Evolutionary conservation across 2,329 filamentous ascomycete species (phyloP).

Genomic region (Didymella arachidicola): DNA sequence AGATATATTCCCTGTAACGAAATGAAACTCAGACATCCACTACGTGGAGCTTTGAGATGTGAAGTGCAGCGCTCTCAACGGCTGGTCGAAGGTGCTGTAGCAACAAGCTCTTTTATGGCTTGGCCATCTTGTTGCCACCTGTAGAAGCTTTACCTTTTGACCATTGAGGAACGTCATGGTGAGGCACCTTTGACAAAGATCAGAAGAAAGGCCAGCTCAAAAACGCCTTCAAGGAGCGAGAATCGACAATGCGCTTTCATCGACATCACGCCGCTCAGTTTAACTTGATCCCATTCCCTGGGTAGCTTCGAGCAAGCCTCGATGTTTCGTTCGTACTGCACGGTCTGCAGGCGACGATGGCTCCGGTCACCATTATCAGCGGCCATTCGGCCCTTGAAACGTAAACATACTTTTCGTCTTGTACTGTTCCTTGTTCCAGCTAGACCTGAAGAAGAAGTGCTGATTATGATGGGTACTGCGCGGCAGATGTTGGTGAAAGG

Average conservation of each 20-base stretch:
- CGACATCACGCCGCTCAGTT: not conserved
- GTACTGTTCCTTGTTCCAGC: not conserved
- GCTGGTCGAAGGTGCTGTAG: too few relatives aligned
- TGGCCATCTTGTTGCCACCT: too few relatives aligned
- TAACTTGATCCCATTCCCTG: not conserved
- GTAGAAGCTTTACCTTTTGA: too few relatives aligned
- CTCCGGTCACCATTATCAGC: not conserved
- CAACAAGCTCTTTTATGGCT: too few relatives aligned
- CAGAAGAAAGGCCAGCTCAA: too few relatives aligned
- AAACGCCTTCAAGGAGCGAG: not conserved
- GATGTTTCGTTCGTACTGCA: not conserved
- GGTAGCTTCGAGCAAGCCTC: not conserved
- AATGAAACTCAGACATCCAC: too few relatives aligned
- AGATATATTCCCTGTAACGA: too few relatives aligned
- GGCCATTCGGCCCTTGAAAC: not conserved
- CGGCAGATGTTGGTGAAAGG: not conserved
- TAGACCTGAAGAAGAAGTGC: not conserved
- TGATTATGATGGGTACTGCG: not conserved
- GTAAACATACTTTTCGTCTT: not conserved
- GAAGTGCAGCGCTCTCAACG: too few relatives aligned
- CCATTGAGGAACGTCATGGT: too few relatives aligned
- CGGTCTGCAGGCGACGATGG: not conserved
- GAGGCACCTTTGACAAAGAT: too few relatives aligned
- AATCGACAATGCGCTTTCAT: not conserved
- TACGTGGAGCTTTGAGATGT: too few relatives aligned